A percentile compares a stretch with the other conserved stretches of the same genome.
Evolutionary conservation across 352 stramenopile species (phyloP).

Genomic region (Phytophthora cryptogea): DNA sequence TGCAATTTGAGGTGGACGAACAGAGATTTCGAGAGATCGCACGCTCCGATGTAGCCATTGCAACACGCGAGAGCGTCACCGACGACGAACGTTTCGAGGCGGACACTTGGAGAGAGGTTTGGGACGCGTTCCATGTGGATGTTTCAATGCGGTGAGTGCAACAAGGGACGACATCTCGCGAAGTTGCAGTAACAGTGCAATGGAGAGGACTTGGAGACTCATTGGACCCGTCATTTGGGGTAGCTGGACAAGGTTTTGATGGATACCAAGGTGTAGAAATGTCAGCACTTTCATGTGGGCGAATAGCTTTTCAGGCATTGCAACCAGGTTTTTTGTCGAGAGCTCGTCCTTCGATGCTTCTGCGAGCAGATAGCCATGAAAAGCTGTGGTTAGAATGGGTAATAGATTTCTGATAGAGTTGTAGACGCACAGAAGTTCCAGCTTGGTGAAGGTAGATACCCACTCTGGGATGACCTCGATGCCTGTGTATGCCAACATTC

Average conservation of each 20-base stretch:
- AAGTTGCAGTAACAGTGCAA: constrained; percentile 9
- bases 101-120: too few relatives aligned
- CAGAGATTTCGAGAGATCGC: constrained; percentile 6
- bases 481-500: constrained; percentile 27
- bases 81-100: neutral
- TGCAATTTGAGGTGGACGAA: neutral
- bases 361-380: constrained; percentile 1
- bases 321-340: constrained; percentile 15
- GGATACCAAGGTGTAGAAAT: constrained; percentile 27
- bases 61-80: constrained; percentile 13
- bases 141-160: neutral
- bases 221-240: constrained; percentile 15
- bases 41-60: constrained; percentile 23
- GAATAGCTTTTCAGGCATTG: constrained; percentile 31
- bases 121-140: constrained; percentile 4
- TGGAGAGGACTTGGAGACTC: constrained; percentile 25
- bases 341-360: constrained; percentile 27
- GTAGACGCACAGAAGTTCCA: constrained; percentile 34
- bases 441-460: constrained; percentile 12
- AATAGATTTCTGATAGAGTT: neutral
- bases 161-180: constrained; percentile 19
- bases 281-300: constrained; percentile 26
- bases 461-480: constrained; percentile 23
- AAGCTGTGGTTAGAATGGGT: neutral
- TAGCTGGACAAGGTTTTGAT: constrained; percentile 14